Evolutionary conservation across 352 stramenopile species (phyloP).

Genomic region (Hyaloperonospora arabidopsidis): DNA sequence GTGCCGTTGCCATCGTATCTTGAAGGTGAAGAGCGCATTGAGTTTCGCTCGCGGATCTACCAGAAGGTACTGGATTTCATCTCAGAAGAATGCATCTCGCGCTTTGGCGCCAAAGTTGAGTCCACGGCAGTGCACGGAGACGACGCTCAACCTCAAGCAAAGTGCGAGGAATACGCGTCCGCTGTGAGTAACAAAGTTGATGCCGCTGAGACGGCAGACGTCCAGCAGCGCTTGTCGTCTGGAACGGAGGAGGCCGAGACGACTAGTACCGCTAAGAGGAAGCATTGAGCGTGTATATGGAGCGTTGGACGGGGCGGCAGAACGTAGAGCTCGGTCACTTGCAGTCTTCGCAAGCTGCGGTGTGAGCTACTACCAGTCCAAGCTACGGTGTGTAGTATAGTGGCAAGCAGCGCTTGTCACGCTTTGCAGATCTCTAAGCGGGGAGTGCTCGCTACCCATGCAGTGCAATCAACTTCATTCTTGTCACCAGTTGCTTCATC

Average conservation of each 20-base stretch:
- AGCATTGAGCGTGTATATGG: conserved; percentile 11
- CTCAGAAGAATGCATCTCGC: conserved; percentile 67
- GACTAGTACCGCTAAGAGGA: conserved; percentile 12
- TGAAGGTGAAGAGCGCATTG: conserved; percentile 56
- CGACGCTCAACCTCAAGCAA: conserved; percentile 6
- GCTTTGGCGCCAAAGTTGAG: conserved; percentile 29
- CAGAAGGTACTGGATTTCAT: conserved; percentile 82
- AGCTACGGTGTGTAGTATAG: not conserved
- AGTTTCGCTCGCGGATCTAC: conserved; percentile 73
- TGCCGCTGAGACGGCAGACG: not conserved
- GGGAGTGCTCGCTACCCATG: conserved; percentile 16
- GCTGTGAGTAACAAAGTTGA: conserved; percentile 3
- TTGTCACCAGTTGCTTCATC: too few relatives aligned
- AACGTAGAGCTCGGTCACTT: not conserved
- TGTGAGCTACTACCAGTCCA: not conserved
- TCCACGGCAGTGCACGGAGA: not conserved
- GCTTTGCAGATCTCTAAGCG: conserved; percentile 14
- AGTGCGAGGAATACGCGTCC: conserved; percentile 1
- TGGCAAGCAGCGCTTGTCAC: not conserved
- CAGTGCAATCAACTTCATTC: conserved; percentile 20
- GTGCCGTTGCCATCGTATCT: conserved; percentile 72
- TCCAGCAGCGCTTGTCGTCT: conserved; percentile 2
- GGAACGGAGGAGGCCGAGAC: conserved; percentile 7
- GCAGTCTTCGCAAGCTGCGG: not conserved
- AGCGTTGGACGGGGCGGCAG: not conserved